A percentile compares a stretch with the other conserved stretches of the same genome.
Evolutionary conservation across 2,329 filamentous ascomycete species (phyloP).

Genomic region (Aspergillus fructus): DNA sequence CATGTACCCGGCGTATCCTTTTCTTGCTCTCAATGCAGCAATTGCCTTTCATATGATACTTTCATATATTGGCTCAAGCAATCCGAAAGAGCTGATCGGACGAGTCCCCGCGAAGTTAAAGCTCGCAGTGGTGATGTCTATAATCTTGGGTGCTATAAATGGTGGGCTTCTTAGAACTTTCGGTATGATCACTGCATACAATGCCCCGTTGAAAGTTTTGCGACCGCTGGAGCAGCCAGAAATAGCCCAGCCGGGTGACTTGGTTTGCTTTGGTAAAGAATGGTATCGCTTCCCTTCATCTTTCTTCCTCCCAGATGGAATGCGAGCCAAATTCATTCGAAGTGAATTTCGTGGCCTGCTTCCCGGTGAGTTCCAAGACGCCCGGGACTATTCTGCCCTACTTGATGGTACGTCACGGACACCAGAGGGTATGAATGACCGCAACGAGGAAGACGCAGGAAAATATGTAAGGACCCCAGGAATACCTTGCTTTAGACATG

Average conservation of each 20-base stretch:
- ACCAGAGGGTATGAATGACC: conserved; percentile 85
- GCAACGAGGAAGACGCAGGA: conserved; percentile 77
- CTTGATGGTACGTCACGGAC: conserved; percentile 82
- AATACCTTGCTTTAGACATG: background rate
- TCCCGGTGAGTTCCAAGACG: conserved; percentile 85
- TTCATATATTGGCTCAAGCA: conserved; percentile 68
- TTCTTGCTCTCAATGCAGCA: conserved; percentile 83
- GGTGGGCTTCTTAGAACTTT: conserved; percentile 70
- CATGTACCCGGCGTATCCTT: conserved; percentile 96
- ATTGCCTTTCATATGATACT: conserved; percentile 80
- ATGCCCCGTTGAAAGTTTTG: conserved; percentile 70
- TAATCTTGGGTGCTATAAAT: conserved; percentile 64
- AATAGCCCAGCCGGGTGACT: conserved; percentile 61
- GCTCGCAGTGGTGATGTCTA: conserved; percentile 59
- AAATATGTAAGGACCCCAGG: conserved; percentile 68
- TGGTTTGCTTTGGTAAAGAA: conserved; percentile 89
- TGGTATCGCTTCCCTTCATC: conserved; percentile 98
- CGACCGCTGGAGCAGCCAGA: conserved; percentile 48
- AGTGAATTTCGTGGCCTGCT: conserved; percentile 87
- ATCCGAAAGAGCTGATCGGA: conserved; percentile 65
- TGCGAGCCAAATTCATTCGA: conserved; percentile 84
- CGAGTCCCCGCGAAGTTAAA: conserved; percentile 76
- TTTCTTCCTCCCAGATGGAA: conserved; percentile 80
- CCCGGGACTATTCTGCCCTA: conserved; percentile 65
- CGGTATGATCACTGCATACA: conserved; percentile 78